Base-by-base conservation (phyloP, 2,329 filamentous ascomycete genomes). In the Xylaria sp. region DNA sequence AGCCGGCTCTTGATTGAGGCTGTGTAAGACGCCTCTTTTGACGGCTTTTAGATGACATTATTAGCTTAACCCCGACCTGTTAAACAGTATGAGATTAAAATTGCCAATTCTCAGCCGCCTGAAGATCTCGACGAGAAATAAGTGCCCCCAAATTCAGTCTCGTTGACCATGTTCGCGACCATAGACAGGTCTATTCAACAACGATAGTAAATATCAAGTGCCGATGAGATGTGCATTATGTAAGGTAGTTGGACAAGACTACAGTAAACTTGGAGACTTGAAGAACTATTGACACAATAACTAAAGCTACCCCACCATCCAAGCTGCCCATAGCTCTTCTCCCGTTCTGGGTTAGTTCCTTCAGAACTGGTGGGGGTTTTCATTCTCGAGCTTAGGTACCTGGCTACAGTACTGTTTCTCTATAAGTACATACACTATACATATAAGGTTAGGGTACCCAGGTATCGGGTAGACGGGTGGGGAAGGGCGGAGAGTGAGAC, bases 1-100 rank as follows among this genome's bases (percentile, higher is more conserved):
- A 64, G 30, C 64, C 71, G 17, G 65, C 69, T 19, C 61, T 61
- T n/a, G 71, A 66, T n/a, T 21, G 50, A 39, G 63, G 47, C 32
- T 24, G 39, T 63, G 68, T n/a, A 47, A 71, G 72, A 50, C 66
- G 72, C 61, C 59, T 60, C 19, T 69, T 70, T 59, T 69, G 72
- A 30, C 69, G 47, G 30, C 58, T 74, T 57, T 58, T 68, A 24
- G 67, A 68, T 32, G 69, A 48, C 67, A 70, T 70, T 32, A 19
- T 50, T 17, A 19, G 47, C 17, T 42, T 5, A 42, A 51, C 48
- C 48, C 24, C 9, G 39, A 47, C 50, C 48, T 21, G 24, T 4
- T 27, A 2, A 12, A n/a, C 8, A 2, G n/a, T n/a, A 39, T 50
- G 19, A n/a, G 1, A 53, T 2, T 14, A 14, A 42, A 24, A 7